Evolutionary conservation across 176 grass and related monocot genomes (phyloP), one percentile per base, ranked within the genome.

Genomic region (Hsuehochloa calcarea): DNA sequence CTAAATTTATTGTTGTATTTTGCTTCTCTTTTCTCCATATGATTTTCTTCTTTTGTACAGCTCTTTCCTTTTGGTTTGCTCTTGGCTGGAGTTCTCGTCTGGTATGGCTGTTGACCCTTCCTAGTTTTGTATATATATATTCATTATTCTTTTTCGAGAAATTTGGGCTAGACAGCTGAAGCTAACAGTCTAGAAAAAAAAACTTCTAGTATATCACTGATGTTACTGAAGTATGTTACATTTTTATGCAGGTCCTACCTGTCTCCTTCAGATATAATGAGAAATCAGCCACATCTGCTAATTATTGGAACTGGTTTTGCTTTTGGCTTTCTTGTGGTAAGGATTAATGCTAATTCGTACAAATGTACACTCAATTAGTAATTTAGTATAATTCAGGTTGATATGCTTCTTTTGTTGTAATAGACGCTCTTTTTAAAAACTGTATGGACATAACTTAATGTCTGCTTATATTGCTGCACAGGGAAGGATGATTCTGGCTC

Each of bases 401-500:
- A 59, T 25, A 68, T 46, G 12, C 29, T 45, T 70, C 8, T 43
- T 77, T 83, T 72, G 29, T 37, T 40, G 7, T 23, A 44, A 39
- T 41, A 41, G 4, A 71, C 51, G 5, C 34, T 65, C 7, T 65
- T 46, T 74, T 79, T 20, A 14, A 51, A 29, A 27, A 65, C 65
- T 68, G n/a, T 60, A 47, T 83, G 20, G 10, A 66, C 47, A 71
- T 78, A 58, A 58, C 26, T 56, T 80, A 22, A 80, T 61, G 67
- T 74, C 16, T 59, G 26, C 12, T 74, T 87, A 67, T 84, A 74
- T 81, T 87, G 41, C n/a, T 50, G 37, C 70, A 75, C 91, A 95
- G 96, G 96, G 96, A 81, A 95, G 96, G 78, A 95, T 98, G 93
- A 95, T 98, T 85, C 87, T 98, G 37, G 96, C 96, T 83, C 96